Conservation (phyloP, 371 early-diverging fungal genomes). For the Basidiobolus meristosporus region DNA sequence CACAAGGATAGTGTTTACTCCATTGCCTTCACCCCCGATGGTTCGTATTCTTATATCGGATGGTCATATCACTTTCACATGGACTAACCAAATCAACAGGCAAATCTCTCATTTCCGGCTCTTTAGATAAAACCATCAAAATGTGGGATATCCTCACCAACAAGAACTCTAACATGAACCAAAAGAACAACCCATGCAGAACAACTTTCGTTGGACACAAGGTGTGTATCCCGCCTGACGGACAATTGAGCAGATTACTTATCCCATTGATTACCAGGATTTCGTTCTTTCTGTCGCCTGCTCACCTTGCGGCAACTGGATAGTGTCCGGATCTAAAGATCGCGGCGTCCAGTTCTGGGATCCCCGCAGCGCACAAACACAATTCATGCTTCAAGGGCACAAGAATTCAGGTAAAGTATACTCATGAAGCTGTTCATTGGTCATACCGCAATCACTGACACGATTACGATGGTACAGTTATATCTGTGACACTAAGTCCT, state of each 20-base stretch:
- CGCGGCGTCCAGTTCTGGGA: conserved; percentile 93
- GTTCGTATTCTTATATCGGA: conserved; percentile 8
- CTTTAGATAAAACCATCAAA: conserved; percentile 83
- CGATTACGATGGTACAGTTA: conserved; percentile 48
- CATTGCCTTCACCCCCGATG: conserved; percentile 91
- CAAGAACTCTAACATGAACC: conserved; percentile 1
- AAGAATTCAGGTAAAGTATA: conserved; percentile 92
- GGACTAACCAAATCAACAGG: too few species aligned
- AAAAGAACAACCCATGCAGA: conserved; percentile 19
- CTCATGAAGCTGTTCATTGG: too few species aligned
- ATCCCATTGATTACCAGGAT: conserved; percentile 58
- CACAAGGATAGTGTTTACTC: conserved; percentile 94
- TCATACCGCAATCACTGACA: too few species aligned
- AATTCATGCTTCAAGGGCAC: conserved; percentile 92
- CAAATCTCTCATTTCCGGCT: conserved; percentile 75
- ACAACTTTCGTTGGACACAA: conserved; percentile 43
- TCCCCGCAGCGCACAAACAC: conserved; percentile 49
- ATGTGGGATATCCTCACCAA: conserved; percentile 64
- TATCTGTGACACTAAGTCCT: conserved; percentile 76
- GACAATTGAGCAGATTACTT: too few species aligned
- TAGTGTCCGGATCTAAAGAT: conserved; percentile 88
- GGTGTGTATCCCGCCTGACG: conserved; percentile 6
- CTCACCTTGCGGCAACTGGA: conserved; percentile 82
- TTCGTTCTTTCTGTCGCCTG: conserved; percentile 93
- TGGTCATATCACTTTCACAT: not conserved